These are phyloP conservation scores for Colletotrichum eleusines DNA, from an alignment of 2,329 filamentous ascomycete species.

Conservation along the genomic window DNA sequence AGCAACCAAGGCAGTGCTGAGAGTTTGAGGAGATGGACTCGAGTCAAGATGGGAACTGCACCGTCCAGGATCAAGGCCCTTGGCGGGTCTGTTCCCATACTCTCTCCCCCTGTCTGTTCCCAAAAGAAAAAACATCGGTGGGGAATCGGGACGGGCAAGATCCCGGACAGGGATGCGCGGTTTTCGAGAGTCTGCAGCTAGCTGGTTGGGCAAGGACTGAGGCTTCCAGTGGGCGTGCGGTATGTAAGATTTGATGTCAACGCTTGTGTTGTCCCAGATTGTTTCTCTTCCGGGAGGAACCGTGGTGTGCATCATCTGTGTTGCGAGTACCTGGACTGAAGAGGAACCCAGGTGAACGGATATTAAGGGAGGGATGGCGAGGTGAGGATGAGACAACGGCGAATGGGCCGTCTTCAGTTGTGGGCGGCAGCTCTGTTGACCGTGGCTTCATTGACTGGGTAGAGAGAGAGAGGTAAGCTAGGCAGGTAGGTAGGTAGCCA, in stretches of 20 bases:
- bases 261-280: background rate
- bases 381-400: conserved; percentile 17
- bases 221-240: background rate
- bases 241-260: background rate
- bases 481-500: background rate
- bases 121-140: conserved; percentile 30
- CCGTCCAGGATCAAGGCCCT: conserved; percentile 20
- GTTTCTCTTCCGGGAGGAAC: background rate
- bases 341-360: conserved; percentile 1
- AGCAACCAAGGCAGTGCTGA: conserved; percentile 33
- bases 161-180: conserved; percentile 23
- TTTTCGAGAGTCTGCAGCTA: background rate
- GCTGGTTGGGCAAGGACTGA: background rate
- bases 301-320: background rate
- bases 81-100: conserved; percentile 26
- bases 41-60: conserved; percentile 30
- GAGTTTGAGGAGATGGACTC: conserved; percentile 29
- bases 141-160: conserved; percentile 30
- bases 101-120: conserved; percentile 23
- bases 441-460: conserved; percentile 6
- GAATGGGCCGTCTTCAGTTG: background rate
- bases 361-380: background rate
- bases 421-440: background rate
- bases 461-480: background rate
- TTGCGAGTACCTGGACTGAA: background rate